Evolutionary conservation across 2,329 filamentous ascomycete genomes (phyloP).

Genomic region (Hypoxylon sp.): DNA sequence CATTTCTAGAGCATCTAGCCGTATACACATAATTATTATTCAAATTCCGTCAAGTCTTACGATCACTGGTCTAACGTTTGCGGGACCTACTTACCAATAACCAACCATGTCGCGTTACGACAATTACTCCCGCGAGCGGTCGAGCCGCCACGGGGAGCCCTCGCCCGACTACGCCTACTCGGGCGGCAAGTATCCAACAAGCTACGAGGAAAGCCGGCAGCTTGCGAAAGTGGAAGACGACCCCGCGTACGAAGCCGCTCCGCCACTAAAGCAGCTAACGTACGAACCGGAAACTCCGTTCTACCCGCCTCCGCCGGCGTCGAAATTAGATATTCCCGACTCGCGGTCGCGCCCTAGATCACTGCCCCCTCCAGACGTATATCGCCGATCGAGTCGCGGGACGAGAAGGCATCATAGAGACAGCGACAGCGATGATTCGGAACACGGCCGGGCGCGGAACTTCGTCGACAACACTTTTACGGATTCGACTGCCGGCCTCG

Average conservation of each 20-base stretch:
- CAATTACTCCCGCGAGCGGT: slow-evolving; percentile 44
- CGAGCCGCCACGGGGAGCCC: slow-evolving; percentile 33
- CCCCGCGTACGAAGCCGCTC: slow-evolving; percentile 40
- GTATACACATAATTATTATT: slow-evolving; percentile 15
- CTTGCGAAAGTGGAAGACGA: slow-evolving; percentile 42
- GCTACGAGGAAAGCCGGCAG: slow-evolving; percentile 37
- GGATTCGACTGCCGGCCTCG: slow-evolving; percentile 64
- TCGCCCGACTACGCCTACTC: slow-evolving; percentile 45
- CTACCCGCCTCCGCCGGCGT: slow-evolving; percentile 43
- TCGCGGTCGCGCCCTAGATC: slow-evolving; percentile 51
- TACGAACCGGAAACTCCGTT: slow-evolving; percentile 62
- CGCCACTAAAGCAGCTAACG: slow-evolving; percentile 45
- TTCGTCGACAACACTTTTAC: slow-evolving; percentile 64
- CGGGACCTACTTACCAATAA: slow-evolving; percentile 26
- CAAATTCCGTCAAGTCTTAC: slow-evolving; percentile 8
- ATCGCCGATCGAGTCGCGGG: slow-evolving; percentile 37
- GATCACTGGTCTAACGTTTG: slow-evolving; percentile 9
- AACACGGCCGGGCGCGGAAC: slow-evolving; percentile 46
- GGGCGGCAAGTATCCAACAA: slow-evolving; percentile 26
- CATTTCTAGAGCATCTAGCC: slow-evolving; percentile 16
- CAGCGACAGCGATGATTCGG: slow-evolving; percentile 50
- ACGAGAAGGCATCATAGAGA: slow-evolving; percentile 30
- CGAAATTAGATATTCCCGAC: slow-evolving; percentile 48
- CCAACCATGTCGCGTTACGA: slow-evolving; percentile 51
- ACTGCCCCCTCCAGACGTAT: slow-evolving; percentile 46